Evolutionary conservation across 331 rosid species (phyloP).

Genomic region (Acacia pycnantha): DNA sequence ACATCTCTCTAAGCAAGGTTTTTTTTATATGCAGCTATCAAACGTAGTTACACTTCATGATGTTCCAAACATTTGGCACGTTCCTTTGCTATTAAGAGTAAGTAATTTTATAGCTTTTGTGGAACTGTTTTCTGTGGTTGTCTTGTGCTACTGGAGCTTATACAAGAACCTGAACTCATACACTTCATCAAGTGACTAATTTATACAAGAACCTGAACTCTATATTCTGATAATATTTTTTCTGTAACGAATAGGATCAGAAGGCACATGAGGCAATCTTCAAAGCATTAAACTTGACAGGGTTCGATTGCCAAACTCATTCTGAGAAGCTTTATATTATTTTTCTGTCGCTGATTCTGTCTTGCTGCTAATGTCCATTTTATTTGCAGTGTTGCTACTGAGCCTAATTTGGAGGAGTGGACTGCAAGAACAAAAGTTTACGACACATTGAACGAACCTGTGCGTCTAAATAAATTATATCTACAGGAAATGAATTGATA

Average conservation of each 20-base stretch:
- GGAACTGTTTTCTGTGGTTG: constrained; percentile 1
- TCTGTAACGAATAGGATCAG: constrained; percentile 49
- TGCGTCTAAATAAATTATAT: constrained; percentile 37
- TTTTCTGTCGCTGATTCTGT: constrained; percentile 15
- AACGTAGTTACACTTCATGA: constrained; percentile 71
- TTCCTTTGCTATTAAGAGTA: constrained; percentile 81
- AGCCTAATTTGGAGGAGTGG: constrained; percentile 83
- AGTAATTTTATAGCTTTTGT: constrained; percentile 28
- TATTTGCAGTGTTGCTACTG: constrained; percentile 57
- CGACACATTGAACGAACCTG: constrained; percentile 68
- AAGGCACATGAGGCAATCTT: constrained; percentile 64
- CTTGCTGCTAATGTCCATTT: constrained; percentile 14
- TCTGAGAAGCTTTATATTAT: constrained; percentile 13
- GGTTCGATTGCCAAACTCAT: constrained; percentile 47
- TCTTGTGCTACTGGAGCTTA: constrained; percentile 6
- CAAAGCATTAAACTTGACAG: constrained; percentile 46
- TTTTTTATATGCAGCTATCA: constrained; percentile 49
- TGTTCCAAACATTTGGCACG: constrained; percentile 87
- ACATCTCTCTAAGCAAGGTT: constrained; percentile 1
- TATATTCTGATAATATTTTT: constrained; percentile 30
- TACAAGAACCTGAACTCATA: too few species aligned
- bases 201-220: constrained; percentile 24
- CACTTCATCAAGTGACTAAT: constrained; percentile 8
- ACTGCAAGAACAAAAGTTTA: constrained; percentile 60
- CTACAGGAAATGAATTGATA: not conserved